Evolutionary conservation across 164 flowering plant species (phyloP).

Genomic region (Tetrastigma voinierianum): DNA sequence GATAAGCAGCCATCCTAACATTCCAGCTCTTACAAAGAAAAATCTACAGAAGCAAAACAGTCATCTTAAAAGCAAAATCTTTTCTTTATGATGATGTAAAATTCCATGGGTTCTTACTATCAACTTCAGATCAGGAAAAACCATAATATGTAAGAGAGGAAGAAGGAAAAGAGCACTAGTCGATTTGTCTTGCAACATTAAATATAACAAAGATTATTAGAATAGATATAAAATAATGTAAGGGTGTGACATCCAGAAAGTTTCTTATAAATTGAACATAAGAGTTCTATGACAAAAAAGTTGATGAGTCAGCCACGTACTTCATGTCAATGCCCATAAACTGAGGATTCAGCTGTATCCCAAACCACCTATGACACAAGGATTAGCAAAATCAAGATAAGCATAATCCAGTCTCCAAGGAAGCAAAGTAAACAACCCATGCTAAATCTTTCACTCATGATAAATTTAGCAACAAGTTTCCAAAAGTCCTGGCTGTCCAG

Average conservation of each 20-base stretch:
- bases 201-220: too few relatives aligned
- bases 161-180: background rate
- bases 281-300: constrained; percentile 3
- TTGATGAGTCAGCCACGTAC: constrained; percentile 44
- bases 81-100: too few relatives aligned
- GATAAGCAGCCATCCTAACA: constrained; percentile 99
- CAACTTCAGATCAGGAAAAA: background rate
- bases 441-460: background rate
- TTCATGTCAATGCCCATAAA: constrained; percentile 90
- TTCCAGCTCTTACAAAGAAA: constrained; percentile 99
- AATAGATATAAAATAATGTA: too few relatives aligned
- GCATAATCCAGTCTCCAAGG: background rate
- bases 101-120: background rate
- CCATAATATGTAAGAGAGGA: background rate
- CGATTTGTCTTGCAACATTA: too few relatives aligned
- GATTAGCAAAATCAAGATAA: constrained; percentile 10
- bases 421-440: background rate
- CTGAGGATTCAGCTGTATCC: constrained; percentile 97
- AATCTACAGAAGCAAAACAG: constrained; percentile 50
- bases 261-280: background rate
- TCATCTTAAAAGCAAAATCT: constrained; percentile 3
- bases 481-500: too few relatives aligned
- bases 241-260: background rate
- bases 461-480: too few relatives aligned
- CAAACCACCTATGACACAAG: constrained; percentile 83